These are phyloP conservation scores for Vaccinium myrtillus DNA, from an alignment of 148 eudicot genomes.

Conservation along the genomic window DNA sequence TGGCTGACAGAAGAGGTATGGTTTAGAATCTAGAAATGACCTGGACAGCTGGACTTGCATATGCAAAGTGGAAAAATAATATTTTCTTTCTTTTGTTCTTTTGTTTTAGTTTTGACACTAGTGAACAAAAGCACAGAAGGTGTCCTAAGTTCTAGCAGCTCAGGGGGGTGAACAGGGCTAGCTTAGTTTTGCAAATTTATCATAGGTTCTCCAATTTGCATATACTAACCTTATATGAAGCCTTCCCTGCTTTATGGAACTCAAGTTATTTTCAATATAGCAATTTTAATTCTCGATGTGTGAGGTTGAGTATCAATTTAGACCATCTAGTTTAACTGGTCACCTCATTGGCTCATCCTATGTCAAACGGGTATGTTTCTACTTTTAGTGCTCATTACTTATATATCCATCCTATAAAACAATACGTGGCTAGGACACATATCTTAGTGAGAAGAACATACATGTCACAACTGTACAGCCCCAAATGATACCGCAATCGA, in stretches of 20 bases:
- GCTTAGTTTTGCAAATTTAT: background rate
- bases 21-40: slow-evolving; percentile 1
- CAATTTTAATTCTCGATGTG: background rate
- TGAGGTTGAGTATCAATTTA: background rate
- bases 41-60: background rate
- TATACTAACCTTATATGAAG: background rate
- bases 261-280: background rate
- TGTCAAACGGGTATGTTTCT: background rate
- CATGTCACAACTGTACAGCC: background rate
- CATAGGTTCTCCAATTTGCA: background rate
- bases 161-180: background rate
- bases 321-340: background rate
- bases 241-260: background rate
- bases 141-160: background rate
- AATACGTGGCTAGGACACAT: background rate
- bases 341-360: background rate
- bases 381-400: background rate
- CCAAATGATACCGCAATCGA: background rate
- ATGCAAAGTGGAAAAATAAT: background rate
- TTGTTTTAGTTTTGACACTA: background rate
- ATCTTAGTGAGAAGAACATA: background rate
- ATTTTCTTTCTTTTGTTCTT: background rate
- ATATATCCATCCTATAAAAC: background rate
- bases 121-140: background rate
- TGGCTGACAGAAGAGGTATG: slow-evolving; percentile 88